Base-by-base conservation (phyloP, 345 rosid species). In the Ailanthus altissimus region DNA sequence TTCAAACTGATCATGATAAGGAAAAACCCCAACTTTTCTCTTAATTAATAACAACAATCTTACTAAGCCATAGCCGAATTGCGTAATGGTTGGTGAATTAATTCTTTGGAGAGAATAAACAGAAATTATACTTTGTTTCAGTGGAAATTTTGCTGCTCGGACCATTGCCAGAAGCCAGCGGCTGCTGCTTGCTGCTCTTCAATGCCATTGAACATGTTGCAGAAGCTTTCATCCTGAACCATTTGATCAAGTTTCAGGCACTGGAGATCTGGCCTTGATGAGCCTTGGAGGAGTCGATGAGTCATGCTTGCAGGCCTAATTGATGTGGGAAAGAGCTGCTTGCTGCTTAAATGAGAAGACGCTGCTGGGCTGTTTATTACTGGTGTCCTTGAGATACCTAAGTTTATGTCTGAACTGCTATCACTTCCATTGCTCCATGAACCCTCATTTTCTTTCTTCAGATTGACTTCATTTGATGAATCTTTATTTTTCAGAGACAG, bases 351-450 rank as follows among this genome's bases (percentile, higher is more conserved):
- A 61, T 85, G 88, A 18, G 85, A 82, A 23, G 86, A 77, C 15
- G 71, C 79, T 47, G 74, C 81, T 40, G 89, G 86, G 45, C 84
- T 87, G 74, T 81, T 84, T 63, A 77, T 82, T 26, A 76, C 85
- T 79, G 84, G 68, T 69, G 76, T 81, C 81, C 88, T 89, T 79
- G 90, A 82, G 21, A 82, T 74, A 67, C 87, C 89, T 25, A 85
- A 67, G 76, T 89, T 90, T 32, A 83, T 80, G 62, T 90, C 97
- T 51, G 85, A 86, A 74, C 83, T 84, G 84, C 81, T 89, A 6
- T 86, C 89, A 62, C 92, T 90, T 49, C 84, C 97, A 78, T 89
- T 88, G 90, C 91, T 92, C 93, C 93, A 86, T 56, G 95, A 90
- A 75, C 81, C 88, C 53, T 90, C 85, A 67, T 81, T 80, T 79